Conservation (phyloP, 768 basidiomycete genomes). For the Agaricus blazei region DNA sequence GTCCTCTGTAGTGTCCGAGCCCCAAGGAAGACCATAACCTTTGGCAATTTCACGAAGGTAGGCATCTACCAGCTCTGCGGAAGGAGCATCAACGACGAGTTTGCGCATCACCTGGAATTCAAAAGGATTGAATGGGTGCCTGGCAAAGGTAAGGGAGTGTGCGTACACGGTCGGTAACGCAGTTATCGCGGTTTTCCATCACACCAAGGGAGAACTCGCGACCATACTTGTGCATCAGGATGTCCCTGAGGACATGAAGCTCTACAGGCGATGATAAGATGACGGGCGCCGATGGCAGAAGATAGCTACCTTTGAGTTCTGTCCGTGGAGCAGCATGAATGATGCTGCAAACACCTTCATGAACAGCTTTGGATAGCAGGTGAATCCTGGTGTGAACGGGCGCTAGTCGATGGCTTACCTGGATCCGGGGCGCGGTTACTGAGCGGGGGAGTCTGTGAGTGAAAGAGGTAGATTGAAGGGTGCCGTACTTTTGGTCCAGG, state of each 20-base stretch:
- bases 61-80: conserved; percentile 72
- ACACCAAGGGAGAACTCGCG: conserved; percentile 83
- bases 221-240: conserved; percentile 95
- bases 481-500: conserved; percentile 77
- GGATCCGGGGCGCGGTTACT: conserved; percentile 85
- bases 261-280: conserved; percentile 40
- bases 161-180: conserved; percentile 81
- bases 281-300: neutral
- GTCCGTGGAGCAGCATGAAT: conserved; percentile 91
- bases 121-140: neutral
- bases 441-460: conserved; percentile 11
- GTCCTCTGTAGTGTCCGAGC: conserved; percentile 19
- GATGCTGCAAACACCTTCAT: conserved; percentile 83
- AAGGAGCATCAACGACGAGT: conserved; percentile 63
- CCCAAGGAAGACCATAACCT: conserved; percentile 77
- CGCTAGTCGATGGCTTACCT: conserved; percentile 31
- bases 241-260: conserved; percentile 84
- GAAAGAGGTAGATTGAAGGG: conserved; percentile 6
- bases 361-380: conserved; percentile 22
- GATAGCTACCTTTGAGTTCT: conserved; percentile 70
- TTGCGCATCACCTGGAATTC: conserved; percentile 67
- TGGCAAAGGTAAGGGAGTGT: neutral
- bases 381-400: neutral
- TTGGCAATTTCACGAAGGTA: conserved; percentile 89
- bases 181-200: conserved; percentile 77